phyloP scores from a whole-genome alignment of 2,329 filamentous ascomycete genomes.

The Blastomyces silverae region DNA sequence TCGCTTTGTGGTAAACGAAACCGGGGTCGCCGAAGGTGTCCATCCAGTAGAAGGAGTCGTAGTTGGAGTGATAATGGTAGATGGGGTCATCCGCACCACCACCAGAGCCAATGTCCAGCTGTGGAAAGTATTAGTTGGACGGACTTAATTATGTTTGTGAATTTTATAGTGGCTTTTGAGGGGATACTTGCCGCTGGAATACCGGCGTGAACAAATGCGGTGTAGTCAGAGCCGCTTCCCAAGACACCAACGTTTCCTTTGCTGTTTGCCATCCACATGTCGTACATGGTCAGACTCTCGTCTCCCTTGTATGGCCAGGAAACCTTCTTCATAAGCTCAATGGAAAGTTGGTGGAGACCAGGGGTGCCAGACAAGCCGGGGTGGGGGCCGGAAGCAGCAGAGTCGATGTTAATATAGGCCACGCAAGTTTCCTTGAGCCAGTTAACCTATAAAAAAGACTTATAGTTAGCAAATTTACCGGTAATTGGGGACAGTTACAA shows the following conservation, averaged over 20 bases:
- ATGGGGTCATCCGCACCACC: constrained; percentile 37
- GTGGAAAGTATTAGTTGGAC: constrained; percentile 1
- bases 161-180: not conserved
- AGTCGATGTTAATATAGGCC: constrained; percentile 49
- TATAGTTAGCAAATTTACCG: constrained; percentile 10
- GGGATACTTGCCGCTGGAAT: constrained; percentile 27
- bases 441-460: constrained; percentile 27
- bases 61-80: constrained; percentile 46
- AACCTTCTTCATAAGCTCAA: constrained; percentile 38
- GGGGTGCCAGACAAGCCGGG: constrained; percentile 37
- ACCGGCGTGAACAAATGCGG: constrained; percentile 43
- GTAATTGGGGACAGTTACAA: not conserved
- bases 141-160: not conserved
- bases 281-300: constrained; percentile 40
- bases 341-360: constrained; percentile 36
- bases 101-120: constrained; percentile 40
- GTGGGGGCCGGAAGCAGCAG: constrained; percentile 42
- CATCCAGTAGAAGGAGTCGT: constrained; percentile 50
- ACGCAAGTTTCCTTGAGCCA: constrained; percentile 43
- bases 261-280: constrained; percentile 37
- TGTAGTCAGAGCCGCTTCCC: constrained; percentile 45
- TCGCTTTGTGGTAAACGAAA: constrained; percentile 45
- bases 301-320: constrained; percentile 36
- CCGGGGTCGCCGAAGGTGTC: constrained; percentile 46
- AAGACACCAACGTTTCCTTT: constrained; percentile 39